Conservation (phyloP, 345 rosid genomes). For the Reutealis trisperma region DNA sequence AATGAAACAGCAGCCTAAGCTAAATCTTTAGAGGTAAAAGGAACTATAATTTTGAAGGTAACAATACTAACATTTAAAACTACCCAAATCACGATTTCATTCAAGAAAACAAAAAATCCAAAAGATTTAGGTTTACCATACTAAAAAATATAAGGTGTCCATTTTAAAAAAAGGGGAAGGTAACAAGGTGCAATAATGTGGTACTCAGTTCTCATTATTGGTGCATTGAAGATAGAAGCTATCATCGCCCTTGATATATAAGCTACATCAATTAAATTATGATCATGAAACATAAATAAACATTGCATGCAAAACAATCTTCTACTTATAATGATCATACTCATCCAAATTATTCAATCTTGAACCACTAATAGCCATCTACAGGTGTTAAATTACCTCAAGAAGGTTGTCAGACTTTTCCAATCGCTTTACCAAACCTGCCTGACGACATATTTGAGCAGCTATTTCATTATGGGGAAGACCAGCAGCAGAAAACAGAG, state of each 20-base stretch:
- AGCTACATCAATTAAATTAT: background rate
- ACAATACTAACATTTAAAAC: background rate
- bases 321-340: background rate
- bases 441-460: constrained; percentile 99
- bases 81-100: background rate
- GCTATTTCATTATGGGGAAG: constrained; percentile 99
- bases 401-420: constrained; percentile 78
- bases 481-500: constrained; percentile 99
- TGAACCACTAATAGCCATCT: background rate
- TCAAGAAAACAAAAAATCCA: background rate
- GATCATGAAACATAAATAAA: constrained; percentile 6
- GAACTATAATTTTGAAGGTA: background rate
- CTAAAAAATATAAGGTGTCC: background rate
- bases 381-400: constrained; percentile 44
- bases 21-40: background rate
- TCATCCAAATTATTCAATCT: background rate
- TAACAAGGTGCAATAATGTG: background rate
- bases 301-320: background rate
- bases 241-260: background rate
- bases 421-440: constrained; percentile 93
- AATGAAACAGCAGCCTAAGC: constrained; percentile 2
- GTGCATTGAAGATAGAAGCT: background rate
- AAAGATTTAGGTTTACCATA: background rate
- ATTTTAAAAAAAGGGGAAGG: background rate
- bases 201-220: background rate